Evolutionary conservation across 768 basidiomycete species (phyloP).

Genomic region (Suillus hirtellus): DNA sequence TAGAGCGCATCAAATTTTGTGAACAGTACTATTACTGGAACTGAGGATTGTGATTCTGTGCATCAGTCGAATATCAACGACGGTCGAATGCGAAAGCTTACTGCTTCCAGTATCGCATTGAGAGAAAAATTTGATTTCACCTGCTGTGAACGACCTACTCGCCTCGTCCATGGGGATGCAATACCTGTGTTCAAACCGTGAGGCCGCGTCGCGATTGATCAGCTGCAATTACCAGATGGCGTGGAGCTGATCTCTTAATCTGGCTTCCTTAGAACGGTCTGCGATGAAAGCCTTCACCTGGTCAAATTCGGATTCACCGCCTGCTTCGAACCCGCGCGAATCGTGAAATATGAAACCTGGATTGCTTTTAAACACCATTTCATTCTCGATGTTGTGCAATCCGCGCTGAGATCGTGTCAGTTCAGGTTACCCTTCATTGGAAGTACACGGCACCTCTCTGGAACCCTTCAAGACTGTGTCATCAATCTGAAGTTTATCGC

Average conservation of each 20-base stretch:
- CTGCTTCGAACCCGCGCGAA: not conserved
- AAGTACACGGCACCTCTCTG: not conserved
- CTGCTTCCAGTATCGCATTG: not conserved
- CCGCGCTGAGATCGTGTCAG: conserved; percentile 20
- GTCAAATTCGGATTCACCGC: not conserved
- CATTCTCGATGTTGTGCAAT: conserved; percentile 32
- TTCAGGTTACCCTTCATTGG: not conserved
- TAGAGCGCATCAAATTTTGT: conserved; percentile 38
- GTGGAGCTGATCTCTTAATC: conserved; percentile 35
- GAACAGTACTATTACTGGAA: conserved; percentile 40
- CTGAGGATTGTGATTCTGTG: conserved; percentile 19
- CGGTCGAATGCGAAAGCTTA: not conserved
- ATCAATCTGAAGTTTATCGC: conserved; percentile 9
- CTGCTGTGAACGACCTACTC: not conserved
- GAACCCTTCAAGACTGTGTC: conserved; percentile 6
- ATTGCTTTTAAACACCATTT: conserved; percentile 34
- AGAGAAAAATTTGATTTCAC: not conserved
- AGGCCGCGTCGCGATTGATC: not conserved
- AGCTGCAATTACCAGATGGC: conserved; percentile 36
- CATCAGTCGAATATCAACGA: not conserved
- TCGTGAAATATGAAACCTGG: conserved; percentile 42
- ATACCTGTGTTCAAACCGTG: conserved; percentile 30
- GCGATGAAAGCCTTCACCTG: not conserved
- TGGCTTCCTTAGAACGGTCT: conserved; percentile 17
- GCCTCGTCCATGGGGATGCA: conserved; percentile 34